Percentiles rank a stretch among this genome's conserved stretches.
Evolutionary conservation across 139 green algal species (phyloP).

Genomic region (Volvox reticuliferus): DNA sequence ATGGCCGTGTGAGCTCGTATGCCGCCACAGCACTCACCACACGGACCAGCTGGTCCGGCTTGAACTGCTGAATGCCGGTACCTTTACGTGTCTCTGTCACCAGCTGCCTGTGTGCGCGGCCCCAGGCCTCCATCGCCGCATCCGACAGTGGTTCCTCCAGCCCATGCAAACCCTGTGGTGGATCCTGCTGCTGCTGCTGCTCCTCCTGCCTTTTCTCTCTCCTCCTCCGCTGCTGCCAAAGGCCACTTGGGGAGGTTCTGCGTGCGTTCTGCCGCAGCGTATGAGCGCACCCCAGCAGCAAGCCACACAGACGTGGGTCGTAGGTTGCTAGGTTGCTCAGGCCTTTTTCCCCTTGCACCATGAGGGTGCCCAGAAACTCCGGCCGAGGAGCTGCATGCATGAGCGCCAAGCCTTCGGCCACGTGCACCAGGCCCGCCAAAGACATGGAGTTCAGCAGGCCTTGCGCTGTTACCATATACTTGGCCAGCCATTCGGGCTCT

Average conservation of each 20-base stretch:
- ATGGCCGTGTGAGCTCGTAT: not conserved
- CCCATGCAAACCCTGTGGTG: not conserved
- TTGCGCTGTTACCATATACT: not conserved
- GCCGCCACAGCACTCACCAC: not conserved
- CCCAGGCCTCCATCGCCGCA: not conserved
- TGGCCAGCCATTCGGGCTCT: not conserved
- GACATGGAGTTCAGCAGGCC: not conserved
- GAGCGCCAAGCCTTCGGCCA: conserved; percentile 4
- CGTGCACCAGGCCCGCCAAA: not conserved
- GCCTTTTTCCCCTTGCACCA: not conserved
- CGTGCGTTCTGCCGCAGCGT: conserved; percentile 5
- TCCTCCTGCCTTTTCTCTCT: not conserved
- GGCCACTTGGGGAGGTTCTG: too few relatives aligned
- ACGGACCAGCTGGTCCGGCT: not conserved
- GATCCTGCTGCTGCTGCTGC: not conserved
- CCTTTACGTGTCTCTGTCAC: not conserved
- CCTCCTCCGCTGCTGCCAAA: not conserved
- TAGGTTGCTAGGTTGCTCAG: not conserved
- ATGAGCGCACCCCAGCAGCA: conserved; percentile 36
- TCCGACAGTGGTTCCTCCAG: not conserved
- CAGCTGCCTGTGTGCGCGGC: not conserved
- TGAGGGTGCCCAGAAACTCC: not conserved
- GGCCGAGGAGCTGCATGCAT: conserved; percentile 5
- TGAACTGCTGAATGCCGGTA: not conserved
- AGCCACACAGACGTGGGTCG: not conserved